Base-by-base conservation (phyloP, 1,284 basidiomycete species). In the Malassezia dermatis region DNA sequence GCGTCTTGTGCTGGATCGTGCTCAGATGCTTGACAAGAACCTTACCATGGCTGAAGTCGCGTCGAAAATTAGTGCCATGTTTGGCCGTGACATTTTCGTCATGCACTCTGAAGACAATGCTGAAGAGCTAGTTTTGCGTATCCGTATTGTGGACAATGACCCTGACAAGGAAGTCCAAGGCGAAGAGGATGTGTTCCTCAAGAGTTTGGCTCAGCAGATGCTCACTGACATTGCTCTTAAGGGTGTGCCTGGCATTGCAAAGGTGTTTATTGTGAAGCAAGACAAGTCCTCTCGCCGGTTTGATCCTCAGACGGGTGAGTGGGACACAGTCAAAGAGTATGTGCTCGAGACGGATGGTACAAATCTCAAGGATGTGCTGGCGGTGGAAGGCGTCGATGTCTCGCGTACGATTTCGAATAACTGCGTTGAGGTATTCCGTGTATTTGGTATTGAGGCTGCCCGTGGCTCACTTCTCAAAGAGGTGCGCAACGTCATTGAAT, bases 51-150 rank as follows among this genome's bases (percentile, higher is more conserved):
- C 86, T 44, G 89, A 90, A 64, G 91, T 99, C 45, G 91, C 93
- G 7, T 85, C 86, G 62, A 85, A 87, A 52, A 95, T 99, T 60
- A 86, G 87, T 27, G 86, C 90, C 75, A 90, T 84, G 66, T 96
- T 98, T 79, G 89, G 93, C 73, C 86, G 88, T 13, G 94, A 98
- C 74, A 80, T 96, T 39, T 96, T 95, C 76, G 90, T 96, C 73
- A 95, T 96, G 71, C 95, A 89, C 84, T 93, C 88, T 62, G 93
- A 98, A 80, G 94, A 98, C 77, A 95, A 96, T 77, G 88, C 91
- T 3, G 89, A 94, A 76, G 93, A 95, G 79, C 83, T 98, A 15
- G 84, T 98, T 65, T 86, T 99, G 71, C 93, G 94, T 59, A 93
- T 94, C 76, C 88, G 94, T 78, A 77, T 78, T 23, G 86, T 96